These are phyloP conservation scores for Heritiera fomes DNA, from an alignment of 345 rosid genomes.

Conservation along the genomic window DNA sequence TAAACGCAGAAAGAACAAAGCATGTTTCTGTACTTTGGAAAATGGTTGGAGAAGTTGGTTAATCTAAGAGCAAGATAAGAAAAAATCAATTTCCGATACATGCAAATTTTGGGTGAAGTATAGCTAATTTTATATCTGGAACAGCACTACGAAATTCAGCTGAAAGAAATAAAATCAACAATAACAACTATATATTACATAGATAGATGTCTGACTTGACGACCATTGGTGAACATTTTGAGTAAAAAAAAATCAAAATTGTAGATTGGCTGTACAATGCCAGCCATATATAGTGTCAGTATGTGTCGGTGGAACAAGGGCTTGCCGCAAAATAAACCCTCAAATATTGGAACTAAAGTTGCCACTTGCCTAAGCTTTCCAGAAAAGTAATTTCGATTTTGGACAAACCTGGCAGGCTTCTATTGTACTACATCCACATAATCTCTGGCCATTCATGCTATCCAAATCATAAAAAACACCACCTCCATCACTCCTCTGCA, in stretches of 20 bases:
- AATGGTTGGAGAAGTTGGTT: not conserved
- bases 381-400: not conserved
- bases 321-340: not conserved
- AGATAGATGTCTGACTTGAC: not conserved
- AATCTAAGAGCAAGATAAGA: not conserved
- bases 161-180: too few relatives aligned
- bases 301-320: not conserved
- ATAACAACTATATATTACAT: not conserved
- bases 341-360: not conserved
- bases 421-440: constrained; percentile 81
- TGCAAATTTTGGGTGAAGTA: not conserved
- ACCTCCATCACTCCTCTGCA: constrained; percentile 96
- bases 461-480: constrained; percentile 89
- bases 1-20: not conserved
- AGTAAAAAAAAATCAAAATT: not conserved
- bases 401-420: constrained; percentile 82
- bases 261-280: not conserved
- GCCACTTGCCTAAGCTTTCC: not conserved
- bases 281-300: not conserved
- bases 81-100: too few relatives aligned
- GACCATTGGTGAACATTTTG: not conserved
- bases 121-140: not conserved
- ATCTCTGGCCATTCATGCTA: constrained; percentile 75
- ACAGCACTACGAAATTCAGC: too few relatives aligned
- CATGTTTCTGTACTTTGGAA: not conserved